These are phyloP conservation scores for Alternaria solani DNA, from an alignment of 2,329 filamentous ascomycete genomes.

Conservation along the genomic window DNA sequence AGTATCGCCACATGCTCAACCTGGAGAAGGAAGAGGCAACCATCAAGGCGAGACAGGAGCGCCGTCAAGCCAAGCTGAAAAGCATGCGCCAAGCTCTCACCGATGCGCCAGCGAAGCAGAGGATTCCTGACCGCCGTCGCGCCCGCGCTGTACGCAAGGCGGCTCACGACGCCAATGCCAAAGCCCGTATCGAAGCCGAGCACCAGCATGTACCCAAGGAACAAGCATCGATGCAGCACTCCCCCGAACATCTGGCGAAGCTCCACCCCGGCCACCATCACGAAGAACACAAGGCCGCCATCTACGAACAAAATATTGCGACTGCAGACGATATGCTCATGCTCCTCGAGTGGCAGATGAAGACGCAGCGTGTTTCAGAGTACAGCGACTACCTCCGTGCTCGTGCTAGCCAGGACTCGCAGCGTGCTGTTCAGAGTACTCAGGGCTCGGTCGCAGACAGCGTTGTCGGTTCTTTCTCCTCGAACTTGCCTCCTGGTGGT, in stretches of 20 bases:
- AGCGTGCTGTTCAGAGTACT: conserved; percentile 11
- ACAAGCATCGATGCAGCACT: neutral
- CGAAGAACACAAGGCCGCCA: conserved; percentile 1
- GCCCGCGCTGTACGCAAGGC: neutral
- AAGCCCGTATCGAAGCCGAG: neutral
- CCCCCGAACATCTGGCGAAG: neutral
- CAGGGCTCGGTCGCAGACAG: neutral
- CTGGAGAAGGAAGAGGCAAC: conserved; percentile 29
- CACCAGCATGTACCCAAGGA: neutral
- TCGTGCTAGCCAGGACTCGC: conserved; percentile 22
- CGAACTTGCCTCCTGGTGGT: neutral
- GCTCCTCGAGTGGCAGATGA: conserved; percentile 28
- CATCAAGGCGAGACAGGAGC: conserved; percentile 10
- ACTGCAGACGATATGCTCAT: neutral
- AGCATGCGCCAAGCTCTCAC: neutral
- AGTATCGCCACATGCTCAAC: conserved; percentile 35
- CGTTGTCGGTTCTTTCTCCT: neutral
- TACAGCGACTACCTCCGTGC: conserved; percentile 30
- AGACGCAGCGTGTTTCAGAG: conserved; percentile 29
- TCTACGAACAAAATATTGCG: neutral
- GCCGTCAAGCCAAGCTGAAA: conserved; percentile 12
- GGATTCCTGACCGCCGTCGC: neutral
- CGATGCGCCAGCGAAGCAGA: neutral
- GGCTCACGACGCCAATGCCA: neutral
- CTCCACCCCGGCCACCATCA: neutral